These are phyloP conservation scores for Curvularia verruculosa DNA, from an alignment of 2,329 filamentous ascomycete genomes.

Conservation along the genomic window DNA sequence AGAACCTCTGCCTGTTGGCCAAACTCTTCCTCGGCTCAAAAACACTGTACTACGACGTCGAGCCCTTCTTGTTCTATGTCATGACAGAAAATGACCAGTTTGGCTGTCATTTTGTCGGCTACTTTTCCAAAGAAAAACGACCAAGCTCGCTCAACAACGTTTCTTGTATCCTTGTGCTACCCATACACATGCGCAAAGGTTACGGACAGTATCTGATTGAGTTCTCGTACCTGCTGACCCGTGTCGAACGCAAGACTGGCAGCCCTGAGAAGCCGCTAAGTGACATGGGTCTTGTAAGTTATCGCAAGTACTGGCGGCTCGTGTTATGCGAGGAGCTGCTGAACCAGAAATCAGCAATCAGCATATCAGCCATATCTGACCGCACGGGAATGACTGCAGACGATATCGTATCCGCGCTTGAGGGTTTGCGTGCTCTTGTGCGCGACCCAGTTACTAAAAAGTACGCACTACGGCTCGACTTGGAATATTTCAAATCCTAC, in stretches of 20 bases:
- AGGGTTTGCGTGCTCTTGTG: slow-evolving; percentile 86
- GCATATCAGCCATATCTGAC: slow-evolving; percentile 73
- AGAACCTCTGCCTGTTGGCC: slow-evolving; percentile 92
- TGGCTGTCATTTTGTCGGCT: slow-evolving; percentile 97
- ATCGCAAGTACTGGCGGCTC: slow-evolving; percentile 95
- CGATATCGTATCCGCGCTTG: slow-evolving; percentile 91
- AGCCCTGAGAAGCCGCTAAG: slow-evolving; percentile 97
- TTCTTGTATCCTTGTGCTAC: slow-evolving; percentile 92
- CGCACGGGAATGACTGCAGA: slow-evolving; percentile 95
- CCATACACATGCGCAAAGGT: slow-evolving; percentile 95
- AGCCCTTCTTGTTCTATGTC: slow-evolving; percentile 96
- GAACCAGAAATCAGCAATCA: slow-evolving; percentile 62
- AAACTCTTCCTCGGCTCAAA: slow-evolving; percentile 99
- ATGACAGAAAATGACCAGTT: slow-evolving; percentile 91
- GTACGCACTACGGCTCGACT: slow-evolving; percentile 88
- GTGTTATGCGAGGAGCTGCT: slow-evolving; percentile 85
- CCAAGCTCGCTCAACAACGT: slow-evolving; percentile 96
- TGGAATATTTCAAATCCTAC: slow-evolving; percentile 84
- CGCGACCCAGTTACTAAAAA: slow-evolving; percentile 85
- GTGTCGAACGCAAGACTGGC: slow-evolving; percentile 90
- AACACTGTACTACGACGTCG: slow-evolving; percentile 96
- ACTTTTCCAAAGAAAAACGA: slow-evolving; percentile 98
- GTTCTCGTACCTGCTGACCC: slow-evolving; percentile 94
- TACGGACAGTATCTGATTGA: slow-evolving; percentile 97
- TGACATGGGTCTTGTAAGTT: slow-evolving; percentile 96